Evolutionary conservation across 2,329 filamentous ascomycete genomes (phyloP).

Genomic region (Trichoderma sp.): DNA sequence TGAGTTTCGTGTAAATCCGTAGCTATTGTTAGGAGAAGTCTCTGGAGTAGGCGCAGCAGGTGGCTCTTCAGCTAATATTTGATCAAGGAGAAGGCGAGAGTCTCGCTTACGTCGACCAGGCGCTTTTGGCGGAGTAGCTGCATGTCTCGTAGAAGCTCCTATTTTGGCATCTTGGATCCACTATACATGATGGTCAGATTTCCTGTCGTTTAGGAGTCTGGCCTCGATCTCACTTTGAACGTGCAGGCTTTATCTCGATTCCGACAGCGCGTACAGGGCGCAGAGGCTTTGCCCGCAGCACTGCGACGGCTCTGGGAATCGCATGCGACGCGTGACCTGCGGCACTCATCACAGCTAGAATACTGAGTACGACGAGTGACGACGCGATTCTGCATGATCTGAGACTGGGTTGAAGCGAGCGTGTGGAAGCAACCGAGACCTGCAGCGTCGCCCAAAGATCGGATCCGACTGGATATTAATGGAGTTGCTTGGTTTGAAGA

Average conservation of each 20-base stretch:
- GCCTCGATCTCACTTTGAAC: slow-evolving; percentile 9
- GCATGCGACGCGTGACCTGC: slow-evolving; percentile 9
- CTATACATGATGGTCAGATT: not conserved
- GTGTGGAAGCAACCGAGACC: not conserved
- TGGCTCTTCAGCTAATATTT: slow-evolving; percentile 3
- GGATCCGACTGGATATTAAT: slow-evolving; percentile 6
- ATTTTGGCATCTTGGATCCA: slow-evolving; percentile 12
- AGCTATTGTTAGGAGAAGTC: not conserved
- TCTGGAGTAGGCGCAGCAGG: not conserved
- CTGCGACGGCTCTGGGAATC: slow-evolving; percentile 13
- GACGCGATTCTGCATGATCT: not conserved
- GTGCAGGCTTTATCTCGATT: slow-evolving; percentile 13
- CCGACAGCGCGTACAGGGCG: slow-evolving; percentile 6
- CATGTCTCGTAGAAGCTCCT: not conserved
- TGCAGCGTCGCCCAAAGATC: not conserved
- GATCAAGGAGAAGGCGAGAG: not conserved
- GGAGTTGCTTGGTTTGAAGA: not conserved
- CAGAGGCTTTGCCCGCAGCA: not conserved
- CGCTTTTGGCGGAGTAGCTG: not conserved
- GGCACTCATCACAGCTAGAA: slow-evolving; percentile 14
- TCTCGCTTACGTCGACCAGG: not conserved
- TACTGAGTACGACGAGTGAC: slow-evolving; percentile 10
- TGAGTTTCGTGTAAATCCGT: not conserved
- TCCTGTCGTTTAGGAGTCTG: not conserved
- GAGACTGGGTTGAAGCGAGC: not conserved